Conservation (phyloP, 2,329 filamentous ascomycete species). For the Aspergillus awamori region DNA sequence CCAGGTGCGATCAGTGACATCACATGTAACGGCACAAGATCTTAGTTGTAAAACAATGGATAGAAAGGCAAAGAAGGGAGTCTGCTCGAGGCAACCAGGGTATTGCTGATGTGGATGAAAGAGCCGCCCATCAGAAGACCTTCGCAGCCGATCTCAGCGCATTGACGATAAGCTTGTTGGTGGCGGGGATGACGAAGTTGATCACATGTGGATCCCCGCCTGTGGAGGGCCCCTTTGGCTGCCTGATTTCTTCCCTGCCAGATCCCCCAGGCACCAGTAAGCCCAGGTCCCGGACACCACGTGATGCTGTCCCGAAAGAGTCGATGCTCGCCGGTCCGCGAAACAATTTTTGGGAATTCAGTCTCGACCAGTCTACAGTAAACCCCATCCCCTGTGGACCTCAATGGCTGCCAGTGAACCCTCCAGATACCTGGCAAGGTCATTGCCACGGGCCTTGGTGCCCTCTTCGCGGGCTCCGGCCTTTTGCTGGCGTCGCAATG, state of each 20-base stretch:
- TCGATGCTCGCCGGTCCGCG: slow-evolving; percentile 20
- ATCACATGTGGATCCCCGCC: slow-evolving; percentile 22
- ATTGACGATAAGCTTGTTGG: slow-evolving; percentile 11
- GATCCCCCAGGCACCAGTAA: slow-evolving; percentile 10
- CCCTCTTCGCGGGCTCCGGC: slow-evolving; percentile 35
- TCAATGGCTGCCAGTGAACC: slow-evolving; percentile 46
- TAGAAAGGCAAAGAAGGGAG: not conserved
- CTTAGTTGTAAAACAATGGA: not conserved
- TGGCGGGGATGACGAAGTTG: slow-evolving; percentile 15
- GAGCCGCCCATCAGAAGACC: slow-evolving; percentile 15
- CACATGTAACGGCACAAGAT: slow-evolving; percentile 18
- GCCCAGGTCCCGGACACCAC: slow-evolving; percentile 4
- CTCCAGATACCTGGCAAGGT: slow-evolving; percentile 43
- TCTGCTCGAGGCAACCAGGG: not conserved
- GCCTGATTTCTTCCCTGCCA: slow-evolving; percentile 15
- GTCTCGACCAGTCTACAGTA: slow-evolving; percentile 23
- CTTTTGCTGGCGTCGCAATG: slow-evolving; percentile 49
- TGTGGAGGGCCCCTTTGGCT: slow-evolving; percentile 9
- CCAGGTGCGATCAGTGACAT: slow-evolving; percentile 29
- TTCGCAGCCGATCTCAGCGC: slow-evolving; percentile 17
- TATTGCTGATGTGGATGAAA: not conserved
- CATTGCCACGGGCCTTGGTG: slow-evolving; percentile 38
- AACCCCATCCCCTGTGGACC: slow-evolving; percentile 20
- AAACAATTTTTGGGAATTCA: slow-evolving; percentile 38
- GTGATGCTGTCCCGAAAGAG: slow-evolving; percentile 23